Evolutionary conservation across 2,329 filamentous ascomycete genomes (phyloP).

Genomic region (Aaosphaeria pasadenensis): DNA sequence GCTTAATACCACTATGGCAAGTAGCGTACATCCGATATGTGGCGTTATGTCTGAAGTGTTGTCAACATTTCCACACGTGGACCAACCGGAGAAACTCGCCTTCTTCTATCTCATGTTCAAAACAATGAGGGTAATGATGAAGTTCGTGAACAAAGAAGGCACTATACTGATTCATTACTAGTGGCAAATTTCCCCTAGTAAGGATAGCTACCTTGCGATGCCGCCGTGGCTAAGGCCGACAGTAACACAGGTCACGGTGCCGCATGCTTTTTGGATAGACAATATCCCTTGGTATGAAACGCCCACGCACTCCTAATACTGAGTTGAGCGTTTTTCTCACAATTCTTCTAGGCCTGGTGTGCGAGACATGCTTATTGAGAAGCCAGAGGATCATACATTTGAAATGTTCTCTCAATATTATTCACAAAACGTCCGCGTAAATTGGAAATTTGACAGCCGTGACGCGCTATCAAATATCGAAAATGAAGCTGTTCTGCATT

Average conservation of each 20-base stretch:
- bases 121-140: neutral
- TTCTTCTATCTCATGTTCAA: neutral
- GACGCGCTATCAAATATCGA: neutral
- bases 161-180: neutral
- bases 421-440: neutral
- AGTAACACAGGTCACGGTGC: neutral
- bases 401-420: neutral
- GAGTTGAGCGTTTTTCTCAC: neutral
- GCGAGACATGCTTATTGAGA: neutral
- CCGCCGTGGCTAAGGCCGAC: neutral
- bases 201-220: neutral
- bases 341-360: neutral
- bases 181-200: neutral
- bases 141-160: neutral
- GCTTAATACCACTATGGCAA: neutral
- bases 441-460: neutral
- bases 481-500: neutral
- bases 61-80: neutral
- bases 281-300: neutral
- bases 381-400: neutral
- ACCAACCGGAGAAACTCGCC: neutral
- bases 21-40: neutral
- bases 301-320: neutral
- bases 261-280: neutral
- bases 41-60: neutral